These are phyloP conservation scores for Fusarium chlamydosporum DNA, from an alignment of 2,329 filamentous ascomycete genomes.

Conservation along the genomic window DNA sequence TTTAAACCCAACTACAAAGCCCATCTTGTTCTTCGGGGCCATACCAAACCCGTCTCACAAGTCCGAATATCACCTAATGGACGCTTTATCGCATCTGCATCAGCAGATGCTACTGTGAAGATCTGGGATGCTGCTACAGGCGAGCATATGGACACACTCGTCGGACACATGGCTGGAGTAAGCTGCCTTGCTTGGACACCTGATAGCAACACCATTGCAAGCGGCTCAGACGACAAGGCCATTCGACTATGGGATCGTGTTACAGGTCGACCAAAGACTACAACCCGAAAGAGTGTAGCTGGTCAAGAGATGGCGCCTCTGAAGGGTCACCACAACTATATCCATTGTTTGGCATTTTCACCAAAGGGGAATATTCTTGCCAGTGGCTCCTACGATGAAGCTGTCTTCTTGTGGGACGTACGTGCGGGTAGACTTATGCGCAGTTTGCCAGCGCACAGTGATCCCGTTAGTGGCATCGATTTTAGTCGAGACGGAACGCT, in stretches of 20 bases:
- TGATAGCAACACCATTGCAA: conserved; percentile 87
- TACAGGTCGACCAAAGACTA: conserved; percentile 68
- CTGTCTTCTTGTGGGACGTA: conserved; percentile 97
- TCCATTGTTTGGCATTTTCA: conserved; percentile 94
- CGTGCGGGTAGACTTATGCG: conserved; percentile 89
- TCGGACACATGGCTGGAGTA: conserved; percentile 93
- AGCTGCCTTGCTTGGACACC: conserved; percentile 96
- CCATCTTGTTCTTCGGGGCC: conserved; percentile 80
- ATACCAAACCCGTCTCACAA: conserved; percentile 83
- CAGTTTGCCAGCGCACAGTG: conserved; percentile 91
- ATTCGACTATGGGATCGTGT: conserved; percentile 91
- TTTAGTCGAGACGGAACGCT: conserved; percentile 93
- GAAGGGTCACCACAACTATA: conserved; percentile 94
- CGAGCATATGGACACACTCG: conserved; percentile 85
- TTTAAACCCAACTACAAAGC: conserved; percentile 76
- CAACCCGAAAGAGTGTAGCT: conserved; percentile 56
- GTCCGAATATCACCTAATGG: conserved; percentile 94
- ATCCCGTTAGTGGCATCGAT: conserved; percentile 93
- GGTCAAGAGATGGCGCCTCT: conserved; percentile 69
- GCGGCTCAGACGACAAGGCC: conserved; percentile 94
- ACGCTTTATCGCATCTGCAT: conserved; percentile 88
- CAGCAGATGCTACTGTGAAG: conserved; percentile 90
- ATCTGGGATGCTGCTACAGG: conserved; percentile 89
- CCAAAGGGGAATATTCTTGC: conserved; percentile 98
- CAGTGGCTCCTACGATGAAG: conserved; percentile 96